Conservation (phyloP, 2,329 filamentous ascomycete genomes). For the Colletotrichum horii region DNA sequence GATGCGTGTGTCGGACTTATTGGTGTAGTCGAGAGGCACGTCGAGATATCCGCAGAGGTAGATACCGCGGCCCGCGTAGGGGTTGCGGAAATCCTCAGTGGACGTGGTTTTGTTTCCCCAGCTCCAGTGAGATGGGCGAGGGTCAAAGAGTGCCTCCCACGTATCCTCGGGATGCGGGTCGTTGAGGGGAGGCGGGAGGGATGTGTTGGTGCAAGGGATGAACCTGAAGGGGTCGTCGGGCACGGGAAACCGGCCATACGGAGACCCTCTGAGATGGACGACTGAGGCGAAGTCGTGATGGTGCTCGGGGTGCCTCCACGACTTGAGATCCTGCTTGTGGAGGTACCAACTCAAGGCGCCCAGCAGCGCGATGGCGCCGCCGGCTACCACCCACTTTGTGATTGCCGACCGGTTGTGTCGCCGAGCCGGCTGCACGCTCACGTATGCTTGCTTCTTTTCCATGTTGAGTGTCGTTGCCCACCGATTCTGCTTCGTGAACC, state of each 20-base stretch:
- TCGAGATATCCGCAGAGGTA: slow-evolving; percentile 55
- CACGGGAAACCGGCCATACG: slow-evolving; percentile 41
- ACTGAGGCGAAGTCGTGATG: neutral
- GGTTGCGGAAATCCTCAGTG: slow-evolving; percentile 25
- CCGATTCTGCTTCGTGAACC: too few relatives aligned
- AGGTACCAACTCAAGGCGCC: neutral
- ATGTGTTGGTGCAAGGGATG: slow-evolving; percentile 49
- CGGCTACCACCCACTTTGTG: neutral
- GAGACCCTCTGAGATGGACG: neutral
- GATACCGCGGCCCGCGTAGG: slow-evolving; percentile 45
- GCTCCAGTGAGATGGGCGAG: slow-evolving; percentile 49
- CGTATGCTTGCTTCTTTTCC: neutral
- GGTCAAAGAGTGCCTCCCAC: slow-evolving; percentile 48
- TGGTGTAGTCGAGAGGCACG: slow-evolving; percentile 53
- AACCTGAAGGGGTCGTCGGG: slow-evolving; percentile 51
- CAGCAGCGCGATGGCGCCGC: neutral
- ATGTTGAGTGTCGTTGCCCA: neutral
- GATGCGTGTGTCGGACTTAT: slow-evolving; percentile 47
- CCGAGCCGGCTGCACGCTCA: neutral
- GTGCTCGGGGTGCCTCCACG: neutral
- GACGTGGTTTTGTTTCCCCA: slow-evolving; percentile 40
- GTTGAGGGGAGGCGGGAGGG: slow-evolving; percentile 45
- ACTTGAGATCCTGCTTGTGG: neutral
- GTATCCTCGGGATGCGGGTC: slow-evolving; percentile 38
- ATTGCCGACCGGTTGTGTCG: too few relatives aligned